phyloP scores from a whole-genome alignment of 352 stramenopile genomes.

The Thraustotheca clavata region DNA sequence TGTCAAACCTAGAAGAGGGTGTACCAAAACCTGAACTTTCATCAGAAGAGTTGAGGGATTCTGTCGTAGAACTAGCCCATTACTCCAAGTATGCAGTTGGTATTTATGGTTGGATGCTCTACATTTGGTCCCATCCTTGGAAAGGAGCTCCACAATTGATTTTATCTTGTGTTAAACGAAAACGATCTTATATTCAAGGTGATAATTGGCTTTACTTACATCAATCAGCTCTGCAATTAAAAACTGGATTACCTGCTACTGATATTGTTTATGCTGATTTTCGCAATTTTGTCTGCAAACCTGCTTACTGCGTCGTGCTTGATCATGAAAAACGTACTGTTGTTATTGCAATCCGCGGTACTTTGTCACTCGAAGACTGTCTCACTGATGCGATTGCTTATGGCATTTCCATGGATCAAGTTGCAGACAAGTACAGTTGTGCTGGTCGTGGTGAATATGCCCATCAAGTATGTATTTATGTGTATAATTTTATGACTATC shows the following conservation, averaged over 20 bases:
- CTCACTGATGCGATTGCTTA: slow-evolving; percentile 82
- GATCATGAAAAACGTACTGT: slow-evolving; percentile 66
- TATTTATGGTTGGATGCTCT: slow-evolving; percentile 87
- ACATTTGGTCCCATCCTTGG: slow-evolving; percentile 85
- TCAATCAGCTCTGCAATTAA: slow-evolving; percentile 71
- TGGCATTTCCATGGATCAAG: slow-evolving; percentile 58
- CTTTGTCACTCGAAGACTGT: slow-evolving; percentile 80
- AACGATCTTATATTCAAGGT: slow-evolving; percentile 56
- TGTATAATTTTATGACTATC: neutral
- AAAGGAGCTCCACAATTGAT: slow-evolving; percentile 62
- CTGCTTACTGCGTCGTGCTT: slow-evolving; percentile 72
- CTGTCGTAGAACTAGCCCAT: slow-evolving; percentile 60
- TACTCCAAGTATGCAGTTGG: slow-evolving; percentile 79
- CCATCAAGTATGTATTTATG: slow-evolving; percentile 35
- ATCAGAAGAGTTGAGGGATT: neutral
- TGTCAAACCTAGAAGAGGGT: neutral
- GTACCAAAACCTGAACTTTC: neutral
- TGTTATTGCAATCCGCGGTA: slow-evolving; percentile 74
- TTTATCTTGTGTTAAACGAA: slow-evolving; percentile 65
- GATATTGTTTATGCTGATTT: slow-evolving; percentile 82
- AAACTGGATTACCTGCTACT: slow-evolving; percentile 45
- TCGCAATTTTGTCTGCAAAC: slow-evolving; percentile 67
- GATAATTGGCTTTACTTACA: slow-evolving; percentile 79
- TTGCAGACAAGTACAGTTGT: slow-evolving; percentile 55
- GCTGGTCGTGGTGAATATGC: slow-evolving; percentile 63